phyloP scores from a whole-genome alignment of 23 red algal genomes.

The Gracilariopsis chorda region DNA sequence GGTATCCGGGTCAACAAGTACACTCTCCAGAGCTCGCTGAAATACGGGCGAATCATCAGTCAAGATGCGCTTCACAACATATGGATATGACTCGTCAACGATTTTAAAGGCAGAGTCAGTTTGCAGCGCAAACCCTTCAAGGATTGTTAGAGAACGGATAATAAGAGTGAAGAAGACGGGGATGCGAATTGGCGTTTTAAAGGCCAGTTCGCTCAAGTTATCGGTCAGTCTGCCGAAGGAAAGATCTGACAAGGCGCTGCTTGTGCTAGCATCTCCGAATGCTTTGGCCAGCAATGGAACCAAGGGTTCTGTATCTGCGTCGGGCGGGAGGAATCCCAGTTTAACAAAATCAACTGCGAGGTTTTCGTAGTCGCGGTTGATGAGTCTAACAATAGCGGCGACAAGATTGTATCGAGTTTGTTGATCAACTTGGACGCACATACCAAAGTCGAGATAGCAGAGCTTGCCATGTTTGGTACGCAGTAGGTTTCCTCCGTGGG shows the following conservation, averaged over 20 bases:
- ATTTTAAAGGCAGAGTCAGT: constrained; percentile 88
- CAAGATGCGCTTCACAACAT: constrained; percentile 83
- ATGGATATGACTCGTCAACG: constrained; percentile 91
- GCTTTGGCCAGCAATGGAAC: constrained; percentile 67
- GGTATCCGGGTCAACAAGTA: constrained; percentile 69
- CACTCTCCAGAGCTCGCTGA: constrained; percentile 63
- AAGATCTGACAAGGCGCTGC: constrained; percentile 63
- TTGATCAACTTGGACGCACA: constrained; percentile 73
- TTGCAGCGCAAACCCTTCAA: constrained; percentile 91
- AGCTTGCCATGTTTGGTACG: constrained; percentile 75
- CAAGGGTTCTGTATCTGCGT: constrained; percentile 68
- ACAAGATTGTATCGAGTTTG: constrained; percentile 73
- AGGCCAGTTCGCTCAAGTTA: constrained; percentile 76
- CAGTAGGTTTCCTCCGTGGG: constrained; percentile 95
- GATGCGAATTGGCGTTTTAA: constrained; percentile 84
- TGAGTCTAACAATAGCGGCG: constrained; percentile 79
- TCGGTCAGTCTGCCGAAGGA: constrained; percentile 81
- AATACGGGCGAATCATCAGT: constrained; percentile 66
- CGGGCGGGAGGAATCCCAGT: constrained; percentile 86
- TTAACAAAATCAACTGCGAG: constrained; percentile 82
- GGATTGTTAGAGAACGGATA: constrained; percentile 94
- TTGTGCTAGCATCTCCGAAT: constrained; percentile 64
- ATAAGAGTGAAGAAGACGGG: constrained; percentile 84
- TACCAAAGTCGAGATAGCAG: constrained; percentile 97
- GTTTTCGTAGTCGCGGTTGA: constrained; percentile 83